These are phyloP conservation scores for Irpex sp. DNA, from an alignment of 1,284 basidiomycete species.

Conservation along the genomic window DNA sequence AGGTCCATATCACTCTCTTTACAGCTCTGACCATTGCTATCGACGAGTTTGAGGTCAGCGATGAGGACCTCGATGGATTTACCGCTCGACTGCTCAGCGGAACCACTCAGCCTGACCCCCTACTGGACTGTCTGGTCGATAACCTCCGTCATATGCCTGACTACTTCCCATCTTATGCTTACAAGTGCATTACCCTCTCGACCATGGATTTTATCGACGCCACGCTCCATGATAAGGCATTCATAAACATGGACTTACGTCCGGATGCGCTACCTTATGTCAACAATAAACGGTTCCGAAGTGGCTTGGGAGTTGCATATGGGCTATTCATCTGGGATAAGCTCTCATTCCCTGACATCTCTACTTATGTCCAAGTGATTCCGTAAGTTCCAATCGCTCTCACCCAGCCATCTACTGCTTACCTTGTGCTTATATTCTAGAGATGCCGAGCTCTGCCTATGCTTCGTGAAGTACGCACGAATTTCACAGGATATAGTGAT, in stretches of 20 bases:
- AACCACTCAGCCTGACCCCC: constrained; percentile 3
- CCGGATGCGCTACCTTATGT: constrained; percentile 1
- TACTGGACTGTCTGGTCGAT: constrained; percentile 7
- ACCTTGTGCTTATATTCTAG: not conserved
- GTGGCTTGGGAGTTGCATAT: constrained; percentile 15
- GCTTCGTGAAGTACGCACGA: not conserved
- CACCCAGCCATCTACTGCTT: not conserved
- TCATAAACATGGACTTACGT: not conserved
- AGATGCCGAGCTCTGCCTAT: not conserved
- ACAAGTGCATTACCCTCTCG: not conserved
- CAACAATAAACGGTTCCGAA: constrained; percentile 12
- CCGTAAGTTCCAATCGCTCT: constrained; percentile 13
- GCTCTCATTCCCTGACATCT: constrained; percentile 13
- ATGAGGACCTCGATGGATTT: constrained; percentile 6
- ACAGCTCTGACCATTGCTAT: constrained; percentile 4
- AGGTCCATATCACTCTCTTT: constrained; percentile 10
- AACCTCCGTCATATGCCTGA: constrained; percentile 3
- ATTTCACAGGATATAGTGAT: too few species aligned
- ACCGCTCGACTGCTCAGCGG: constrained; percentile 3
- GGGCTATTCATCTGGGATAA: constrained; percentile 17
- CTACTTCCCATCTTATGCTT: constrained; percentile 5
- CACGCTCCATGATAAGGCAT: constrained; percentile 1
- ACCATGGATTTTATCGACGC: constrained; percentile 9
- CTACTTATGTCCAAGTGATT: constrained; percentile 12
- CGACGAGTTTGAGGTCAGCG: constrained; percentile 8